Base-by-base conservation (phyloP, 805 yeast species). In the Ogataea paraovalis region DNA sequence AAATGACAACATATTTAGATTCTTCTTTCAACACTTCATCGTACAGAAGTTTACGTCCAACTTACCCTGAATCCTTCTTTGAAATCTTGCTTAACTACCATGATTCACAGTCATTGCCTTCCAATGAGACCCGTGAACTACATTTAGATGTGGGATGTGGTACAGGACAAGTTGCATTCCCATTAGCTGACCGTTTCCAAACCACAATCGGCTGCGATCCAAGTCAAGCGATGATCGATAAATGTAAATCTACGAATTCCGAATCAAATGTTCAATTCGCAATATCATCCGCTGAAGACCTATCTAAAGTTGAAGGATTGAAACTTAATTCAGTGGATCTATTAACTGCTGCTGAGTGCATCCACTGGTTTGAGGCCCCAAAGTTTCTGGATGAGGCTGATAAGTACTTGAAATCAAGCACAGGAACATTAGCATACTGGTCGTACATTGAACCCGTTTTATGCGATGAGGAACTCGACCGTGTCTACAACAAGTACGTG, bases 101-200 rank as follows among this genome's bases (percentile, higher is more conserved):
- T 8, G 63, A 62, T 1, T 56, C 58, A 13, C 14, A 19, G 7
- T 14, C 6, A 30, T 5, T 2, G 44, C 60, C 1, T n/a, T n/a
- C n/a, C n/a, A n/a, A n/a, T n/a, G n/a, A n/a, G n/a, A n/a, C n/a
- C n/a, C 50, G 70, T n/a, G 76, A 81, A 2, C 25, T 3, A 2
- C 40, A 42, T 13, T 60, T 87, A 12, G 96, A 87, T 65, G 67
- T 84, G 3, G 96, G 94, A 0, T 84, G 90, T 63, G 96, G 96
- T 0, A 78, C 94, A 0, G 95, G 95, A 0, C 80, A 80, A 51
- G 92, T 84, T 1, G 75, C 91, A 0, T 70, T 75, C 48, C 78
- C 80, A 38, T 59, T 83, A 33, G 55, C 73, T 3, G 53, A 65
- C 1, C 62, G 67, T 43, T 80, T 82, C 54, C 60, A 70, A n/a